Percentiles rank a stretch among this genome's conserved stretches.
phyloP scores from a whole-genome alignment of 371 early-diverging fungal species.

The Rhizopus microsporus region DNA sequence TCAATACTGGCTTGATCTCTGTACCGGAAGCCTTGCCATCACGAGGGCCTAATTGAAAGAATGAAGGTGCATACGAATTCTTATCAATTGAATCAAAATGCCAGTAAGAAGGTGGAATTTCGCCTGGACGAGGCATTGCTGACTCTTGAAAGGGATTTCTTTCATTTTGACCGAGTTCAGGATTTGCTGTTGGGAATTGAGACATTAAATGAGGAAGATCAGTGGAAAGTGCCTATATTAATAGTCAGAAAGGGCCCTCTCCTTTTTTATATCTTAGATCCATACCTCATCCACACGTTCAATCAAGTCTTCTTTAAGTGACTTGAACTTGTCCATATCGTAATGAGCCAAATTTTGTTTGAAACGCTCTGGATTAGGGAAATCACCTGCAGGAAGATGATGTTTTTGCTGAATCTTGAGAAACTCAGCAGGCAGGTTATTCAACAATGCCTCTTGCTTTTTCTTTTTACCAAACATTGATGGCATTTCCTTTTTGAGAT shows the following conservation, averaged over 20 bases:
- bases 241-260: background rate
- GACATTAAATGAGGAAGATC: conserved; percentile 72
- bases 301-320: conserved; percentile 66
- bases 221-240: conserved; percentile 47
- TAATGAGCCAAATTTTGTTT: conserved; percentile 61
- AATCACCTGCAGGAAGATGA: conserved; percentile 74
- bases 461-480: conserved; percentile 77
- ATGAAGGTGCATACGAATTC: conserved; percentile 40
- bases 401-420: conserved; percentile 68
- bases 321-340: conserved; percentile 79
- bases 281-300: conserved; percentile 53
- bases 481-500: conserved; percentile 80
- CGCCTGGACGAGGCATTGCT: conserved; percentile 27
- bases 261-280: background rate
- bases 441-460: conserved; percentile 73
- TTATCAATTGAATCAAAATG: conserved; percentile 61
- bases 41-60: conserved; percentile 55
- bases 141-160: conserved; percentile 57
- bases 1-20: conserved; percentile 58
- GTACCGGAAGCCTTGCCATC: conserved; percentile 66
- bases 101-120: conserved; percentile 60
- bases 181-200: conserved; percentile 59
- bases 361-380: conserved; percentile 70
- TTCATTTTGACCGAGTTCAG: conserved; percentile 42
- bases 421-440: conserved; percentile 74